A percentile compares a stretch with the other conserved stretches of the same genome.
These are phyloP conservation scores for Prunus campanulata DNA, from an alignment of 306 rosid species.

Conservation along the genomic window DNA sequence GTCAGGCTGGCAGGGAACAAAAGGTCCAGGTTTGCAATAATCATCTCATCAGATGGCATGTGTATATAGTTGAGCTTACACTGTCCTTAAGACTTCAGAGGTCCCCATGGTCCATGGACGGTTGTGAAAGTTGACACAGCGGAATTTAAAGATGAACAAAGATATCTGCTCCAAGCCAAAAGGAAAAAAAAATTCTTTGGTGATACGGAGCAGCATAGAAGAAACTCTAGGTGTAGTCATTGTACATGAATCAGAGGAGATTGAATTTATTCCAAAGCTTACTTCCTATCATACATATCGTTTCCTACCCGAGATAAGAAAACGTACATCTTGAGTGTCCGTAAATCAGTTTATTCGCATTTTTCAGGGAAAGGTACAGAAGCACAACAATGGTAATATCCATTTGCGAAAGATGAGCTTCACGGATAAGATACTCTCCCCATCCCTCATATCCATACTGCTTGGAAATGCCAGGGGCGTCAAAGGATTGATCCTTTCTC, in stretches of 20 bases:
- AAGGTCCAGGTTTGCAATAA: not conserved
- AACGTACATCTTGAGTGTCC: not conserved
- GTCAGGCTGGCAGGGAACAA: not conserved
- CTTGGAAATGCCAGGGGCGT: conserved; percentile 72
- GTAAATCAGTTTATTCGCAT: conserved; percentile 41
- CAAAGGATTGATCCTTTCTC: conserved; percentile 46
- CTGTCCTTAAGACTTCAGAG: not conserved
- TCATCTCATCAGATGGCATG: not conserved
- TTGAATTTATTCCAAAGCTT: not conserved
- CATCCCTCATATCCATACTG: conserved; percentile 71
- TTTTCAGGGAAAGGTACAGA: conserved; percentile 68
- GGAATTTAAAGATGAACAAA: not conserved
- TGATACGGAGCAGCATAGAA: not conserved
- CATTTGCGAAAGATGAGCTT: conserved; percentile 89
- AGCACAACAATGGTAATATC: conserved; percentile 85
- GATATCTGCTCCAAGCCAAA: not conserved
- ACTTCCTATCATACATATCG: not conserved
- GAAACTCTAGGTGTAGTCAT: not conserved
- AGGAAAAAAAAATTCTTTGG: not conserved
- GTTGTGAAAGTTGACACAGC: not conserved
- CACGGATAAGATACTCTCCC: conserved; percentile 72
- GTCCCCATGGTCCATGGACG: not conserved
- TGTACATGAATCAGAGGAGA: not conserved
- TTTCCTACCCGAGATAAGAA: not conserved
- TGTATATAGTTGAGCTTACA: not conserved